A percentile compares a stretch with the other conserved stretches of the same genome.
Evolutionary conservation across 805 yeast species (phyloP).

Genomic region (Pichia nanzhaoensis): DNA sequence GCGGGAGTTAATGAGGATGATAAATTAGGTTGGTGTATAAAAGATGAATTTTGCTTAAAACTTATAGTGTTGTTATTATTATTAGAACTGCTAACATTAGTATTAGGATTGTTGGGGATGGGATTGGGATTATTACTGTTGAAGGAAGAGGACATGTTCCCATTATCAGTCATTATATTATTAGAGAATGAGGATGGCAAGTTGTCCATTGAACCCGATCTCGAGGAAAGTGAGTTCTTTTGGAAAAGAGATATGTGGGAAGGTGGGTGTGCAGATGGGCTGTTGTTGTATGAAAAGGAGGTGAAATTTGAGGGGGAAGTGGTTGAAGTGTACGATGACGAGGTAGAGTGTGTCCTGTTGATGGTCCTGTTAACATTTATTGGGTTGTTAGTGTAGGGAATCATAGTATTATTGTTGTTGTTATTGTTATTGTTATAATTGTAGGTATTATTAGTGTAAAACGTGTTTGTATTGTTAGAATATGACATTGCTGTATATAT

Average conservation of each 20-base stretch:
- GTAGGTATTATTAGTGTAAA: background rate
- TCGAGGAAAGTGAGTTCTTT: constrained; percentile 22
- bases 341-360: constrained; percentile 10
- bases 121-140: background rate
- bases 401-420: background rate
- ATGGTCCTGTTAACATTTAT: background rate
- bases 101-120: background rate
- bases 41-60: constrained; percentile 4
- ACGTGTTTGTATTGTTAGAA: no score
- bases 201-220: constrained; percentile 23
- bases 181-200: background rate
- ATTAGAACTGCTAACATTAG: background rate
- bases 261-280: constrained; percentile 30
- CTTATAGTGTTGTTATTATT: background rate
- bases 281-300: constrained; percentile 25
- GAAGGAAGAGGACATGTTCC: background rate
- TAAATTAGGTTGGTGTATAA: constrained; percentile 3
- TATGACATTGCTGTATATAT: no score
- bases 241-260: constrained; percentile 18
- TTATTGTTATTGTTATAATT: background rate
- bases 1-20: constrained; percentile 19
- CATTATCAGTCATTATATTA: background rate
- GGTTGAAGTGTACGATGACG: constrained; percentile 24
- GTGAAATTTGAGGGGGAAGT: constrained; percentile 28
- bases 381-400: background rate